phyloP scores from a whole-genome alignment of 331 rosid species.

The Quercus lobata region DNA sequence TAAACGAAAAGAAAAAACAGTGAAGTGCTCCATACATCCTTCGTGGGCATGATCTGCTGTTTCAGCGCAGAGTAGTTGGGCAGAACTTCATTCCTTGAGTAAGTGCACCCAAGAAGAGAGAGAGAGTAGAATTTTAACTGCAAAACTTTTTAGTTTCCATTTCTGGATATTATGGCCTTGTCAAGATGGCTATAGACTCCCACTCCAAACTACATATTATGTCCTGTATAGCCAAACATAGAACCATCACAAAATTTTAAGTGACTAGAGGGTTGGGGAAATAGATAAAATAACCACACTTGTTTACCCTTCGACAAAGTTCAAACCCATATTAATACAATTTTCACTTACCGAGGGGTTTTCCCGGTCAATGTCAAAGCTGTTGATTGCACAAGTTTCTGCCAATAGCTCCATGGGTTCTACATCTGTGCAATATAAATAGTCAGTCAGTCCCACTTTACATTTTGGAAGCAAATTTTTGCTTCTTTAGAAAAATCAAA shows the following conservation, averaged over 20 bases:
- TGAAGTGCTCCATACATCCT: slow-evolving; percentile 1
- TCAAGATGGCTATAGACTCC: slow-evolving; percentile 84
- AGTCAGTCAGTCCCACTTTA: slow-evolving; percentile 9
- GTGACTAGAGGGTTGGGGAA: neutral
- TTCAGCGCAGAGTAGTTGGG: neutral
- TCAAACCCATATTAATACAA: neutral
- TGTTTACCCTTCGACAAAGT: neutral
- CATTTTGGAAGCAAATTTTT: neutral
- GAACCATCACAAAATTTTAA: slow-evolving; percentile 15
- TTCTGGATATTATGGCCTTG: slow-evolving; percentile 39
- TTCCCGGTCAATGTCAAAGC: slow-evolving; percentile 79
- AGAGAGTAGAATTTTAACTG: neutral
- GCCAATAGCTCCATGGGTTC: slow-evolving; percentile 74
- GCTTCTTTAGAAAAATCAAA: neutral
- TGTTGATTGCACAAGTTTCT: slow-evolving; percentile 92
- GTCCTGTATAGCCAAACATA: slow-evolving; percentile 50
- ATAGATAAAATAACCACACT: neutral
- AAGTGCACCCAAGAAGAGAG: slow-evolving; percentile 4
- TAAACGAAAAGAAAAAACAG: slow-evolving; percentile 11
- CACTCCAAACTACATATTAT: slow-evolving; percentile 88
- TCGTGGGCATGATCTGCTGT: neutral
- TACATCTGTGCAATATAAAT: slow-evolving; percentile 46
- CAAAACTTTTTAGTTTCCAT: slow-evolving; percentile 1
- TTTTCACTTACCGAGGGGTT: slow-evolving; percentile 67
- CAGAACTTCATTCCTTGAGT: slow-evolving; percentile 11